phyloP scores from a whole-genome alignment of 805 yeast species.

The Candida cerambycidarum region DNA sequence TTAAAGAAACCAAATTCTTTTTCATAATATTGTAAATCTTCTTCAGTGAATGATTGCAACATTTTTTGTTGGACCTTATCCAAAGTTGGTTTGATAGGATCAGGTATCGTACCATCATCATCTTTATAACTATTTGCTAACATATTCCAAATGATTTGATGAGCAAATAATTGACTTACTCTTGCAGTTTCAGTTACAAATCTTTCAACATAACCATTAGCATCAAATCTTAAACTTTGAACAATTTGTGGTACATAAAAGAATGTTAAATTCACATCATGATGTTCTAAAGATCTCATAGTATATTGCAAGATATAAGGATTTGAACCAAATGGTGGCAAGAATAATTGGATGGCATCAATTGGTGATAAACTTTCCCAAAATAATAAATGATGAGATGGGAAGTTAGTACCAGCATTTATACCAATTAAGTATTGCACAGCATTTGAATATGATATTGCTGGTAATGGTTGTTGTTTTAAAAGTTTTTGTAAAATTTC shows the following conservation, averaged over 20 bases:
- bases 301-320: slow-evolving; percentile 80
- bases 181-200: slow-evolving; percentile 90
- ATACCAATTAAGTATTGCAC: slow-evolving; percentile 52
- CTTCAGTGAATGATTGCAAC: slow-evolving; percentile 57
- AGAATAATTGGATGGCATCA: slow-evolving; percentile 78
- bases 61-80: slow-evolving; percentile 70
- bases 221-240: slow-evolving; percentile 83
- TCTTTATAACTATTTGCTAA: slow-evolving; percentile 88
- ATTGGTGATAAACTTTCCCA: slow-evolving; percentile 82
- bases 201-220: slow-evolving; percentile 79
- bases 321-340: slow-evolving; percentile 68
- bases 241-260: slow-evolving; percentile 98
- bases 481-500: slow-evolving; percentile 47
- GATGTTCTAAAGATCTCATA: slow-evolving; percentile 83
- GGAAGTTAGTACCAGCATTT: slow-evolving; percentile 36
- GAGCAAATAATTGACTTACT: slow-evolving; percentile 88
- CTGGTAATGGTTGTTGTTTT: slow-evolving; percentile 55
- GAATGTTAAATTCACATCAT: slow-evolving; percentile 84
- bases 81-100: slow-evolving; percentile 76
- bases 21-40: slow-evolving; percentile 68
- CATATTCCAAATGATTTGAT: slow-evolving; percentile 98
- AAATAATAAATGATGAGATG: slow-evolving; percentile 47
- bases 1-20: slow-evolving; percentile 86
- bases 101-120: slow-evolving; percentile 81
- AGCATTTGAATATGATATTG: slow-evolving; percentile 57